These are phyloP conservation scores for Fraxinus greggii DNA, from an alignment of 305 asterid genomes.

Conservation along the genomic window DNA sequence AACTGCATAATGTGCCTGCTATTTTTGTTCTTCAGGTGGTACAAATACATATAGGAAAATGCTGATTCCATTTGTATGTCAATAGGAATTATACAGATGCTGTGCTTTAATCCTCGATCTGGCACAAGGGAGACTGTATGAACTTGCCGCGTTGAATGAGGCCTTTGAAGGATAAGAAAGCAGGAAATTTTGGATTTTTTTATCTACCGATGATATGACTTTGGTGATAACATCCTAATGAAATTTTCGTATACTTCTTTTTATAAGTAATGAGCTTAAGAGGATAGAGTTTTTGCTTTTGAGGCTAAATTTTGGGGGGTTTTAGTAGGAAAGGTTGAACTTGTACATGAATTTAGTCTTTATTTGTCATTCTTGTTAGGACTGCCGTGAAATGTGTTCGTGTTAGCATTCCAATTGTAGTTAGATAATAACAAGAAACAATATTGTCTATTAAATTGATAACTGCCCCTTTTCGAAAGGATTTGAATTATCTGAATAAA, in stretches of 20 bases:
- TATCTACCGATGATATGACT: neutral
- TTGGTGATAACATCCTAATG: neutral
- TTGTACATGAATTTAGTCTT: neutral
- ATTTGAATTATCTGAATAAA: neutral
- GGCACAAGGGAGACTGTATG: neutral
- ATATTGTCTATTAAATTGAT: neutral
- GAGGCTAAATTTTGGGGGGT: neutral
- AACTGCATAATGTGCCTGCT: neutral
- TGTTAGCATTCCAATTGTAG: neutral
- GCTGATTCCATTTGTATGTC: neutral
- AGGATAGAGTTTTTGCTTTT: neutral
- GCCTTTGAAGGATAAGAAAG: neutral
- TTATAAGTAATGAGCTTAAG: neutral
- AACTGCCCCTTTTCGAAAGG: neutral
- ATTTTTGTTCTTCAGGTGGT: neutral
- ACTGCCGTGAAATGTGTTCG: neutral
- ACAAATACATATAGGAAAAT: neutral
- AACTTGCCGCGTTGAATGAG: neutral
- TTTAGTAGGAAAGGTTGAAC: neutral
- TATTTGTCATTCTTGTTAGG: neutral
- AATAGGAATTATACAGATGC: constrained; percentile 6
- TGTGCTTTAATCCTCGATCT: neutral
- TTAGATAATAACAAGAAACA: neutral
- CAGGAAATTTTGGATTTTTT: neutral
- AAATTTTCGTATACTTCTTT: neutral